These are phyloP conservation scores for Eremochloa ophiuroides DNA, from an alignment of 176 grass and related monocot genomes.

Conservation along the genomic window DNA sequence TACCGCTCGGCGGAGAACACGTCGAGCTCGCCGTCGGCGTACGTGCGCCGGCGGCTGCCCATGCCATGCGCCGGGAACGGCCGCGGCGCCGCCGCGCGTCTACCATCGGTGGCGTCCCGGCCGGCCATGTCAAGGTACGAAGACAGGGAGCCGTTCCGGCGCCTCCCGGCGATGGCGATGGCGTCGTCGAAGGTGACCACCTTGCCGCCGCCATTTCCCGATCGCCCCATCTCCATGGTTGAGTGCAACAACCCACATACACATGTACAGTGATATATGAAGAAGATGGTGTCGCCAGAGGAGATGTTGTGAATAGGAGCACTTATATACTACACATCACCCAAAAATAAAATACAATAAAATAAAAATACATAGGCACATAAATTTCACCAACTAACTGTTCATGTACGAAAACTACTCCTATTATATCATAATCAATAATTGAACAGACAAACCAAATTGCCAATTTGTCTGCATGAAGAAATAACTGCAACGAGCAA, in stretches of 20 bases:
- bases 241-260: not conserved
- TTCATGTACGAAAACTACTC: not conserved
- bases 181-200: constrained; percentile 19
- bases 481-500: constrained; percentile 10
- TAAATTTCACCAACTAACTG: not conserved
- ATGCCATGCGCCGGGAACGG: constrained; percentile 9
- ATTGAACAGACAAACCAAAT: not conserved
- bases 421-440: not conserved
- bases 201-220: constrained; percentile 28
- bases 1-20: constrained; percentile 72
- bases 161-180: not conserved
- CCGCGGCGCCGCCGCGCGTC: not conserved
- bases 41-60: constrained; percentile 30
- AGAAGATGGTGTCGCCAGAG: not conserved
- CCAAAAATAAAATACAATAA: not conserved
- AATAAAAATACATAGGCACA: not conserved
- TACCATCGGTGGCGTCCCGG: not conserved
- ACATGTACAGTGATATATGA: not conserved
- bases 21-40: constrained; percentile 66
- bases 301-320: not conserved
- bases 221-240: constrained; percentile 24
- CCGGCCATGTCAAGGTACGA: constrained; percentile 38
- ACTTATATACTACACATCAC: not conserved
- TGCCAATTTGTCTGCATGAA: constrained; percentile 24
- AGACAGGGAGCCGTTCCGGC: constrained; percentile 37